These are phyloP conservation scores for Pseudisothecium myosuroides DNA, from an alignment of 225 moss, liverwort and hornwort species.

Conservation along the genomic window DNA sequence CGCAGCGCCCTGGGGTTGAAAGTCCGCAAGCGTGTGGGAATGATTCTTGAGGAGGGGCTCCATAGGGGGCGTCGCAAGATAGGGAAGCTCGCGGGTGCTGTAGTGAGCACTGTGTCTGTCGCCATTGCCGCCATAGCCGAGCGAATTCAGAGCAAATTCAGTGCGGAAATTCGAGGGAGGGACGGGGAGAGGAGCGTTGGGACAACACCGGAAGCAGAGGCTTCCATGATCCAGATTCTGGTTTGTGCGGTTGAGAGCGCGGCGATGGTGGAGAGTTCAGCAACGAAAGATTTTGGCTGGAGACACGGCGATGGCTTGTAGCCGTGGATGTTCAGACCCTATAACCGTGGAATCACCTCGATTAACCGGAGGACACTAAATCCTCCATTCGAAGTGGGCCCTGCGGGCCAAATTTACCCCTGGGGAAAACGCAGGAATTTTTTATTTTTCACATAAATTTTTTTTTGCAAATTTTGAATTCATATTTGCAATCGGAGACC, in stretches of 20 bases:
- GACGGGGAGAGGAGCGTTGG: neutral
- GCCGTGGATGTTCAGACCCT: no score
- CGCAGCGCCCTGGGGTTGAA: neutral
- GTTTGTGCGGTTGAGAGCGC: neutral
- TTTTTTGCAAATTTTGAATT: no score
- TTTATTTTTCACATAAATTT: no score
- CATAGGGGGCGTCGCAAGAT: neutral
- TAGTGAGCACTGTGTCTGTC: neutral
- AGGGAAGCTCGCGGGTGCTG: neutral
- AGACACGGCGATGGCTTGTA: neutral
- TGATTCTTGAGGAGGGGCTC: neutral
- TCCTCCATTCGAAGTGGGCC: no score
- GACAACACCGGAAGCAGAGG: neutral
- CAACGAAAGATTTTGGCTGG: no score
- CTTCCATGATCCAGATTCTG: neutral
- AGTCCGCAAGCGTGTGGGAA: neutral
- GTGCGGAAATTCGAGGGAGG: neutral
- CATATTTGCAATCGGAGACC: no score
- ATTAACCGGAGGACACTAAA: no score
- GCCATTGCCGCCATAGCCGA: slow-evolving; percentile 4
- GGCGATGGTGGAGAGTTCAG: neutral
- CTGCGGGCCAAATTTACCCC: no score
- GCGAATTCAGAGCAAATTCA: neutral
- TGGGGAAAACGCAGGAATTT: no score
- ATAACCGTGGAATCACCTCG: neutral